Percentiles rank a stretch among this genome's conserved stretches.
These are phyloP conservation scores for Ceratobasidium sp. DNA, from an alignment of 1,284 basidiomycete genomes.

Conservation along the genomic window DNA sequence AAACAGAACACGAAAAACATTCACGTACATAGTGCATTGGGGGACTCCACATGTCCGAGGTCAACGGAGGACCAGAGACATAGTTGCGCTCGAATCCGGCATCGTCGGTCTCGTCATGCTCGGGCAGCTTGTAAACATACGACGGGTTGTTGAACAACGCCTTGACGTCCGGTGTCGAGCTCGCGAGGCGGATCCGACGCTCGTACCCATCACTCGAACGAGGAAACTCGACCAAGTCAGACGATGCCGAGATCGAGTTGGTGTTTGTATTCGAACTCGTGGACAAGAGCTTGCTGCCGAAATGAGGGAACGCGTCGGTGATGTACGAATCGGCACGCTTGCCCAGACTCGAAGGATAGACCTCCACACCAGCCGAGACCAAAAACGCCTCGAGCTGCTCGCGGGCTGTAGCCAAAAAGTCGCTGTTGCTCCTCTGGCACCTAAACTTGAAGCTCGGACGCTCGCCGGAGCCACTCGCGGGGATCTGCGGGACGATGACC, in stretches of 20 bases:
- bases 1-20: background rate
- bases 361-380: slow-evolving; percentile 79
- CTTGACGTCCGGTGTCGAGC: slow-evolving; percentile 93
- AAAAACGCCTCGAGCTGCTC: slow-evolving; percentile 95
- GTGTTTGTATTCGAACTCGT: slow-evolving; percentile 62
- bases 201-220: slow-evolving; percentile 73
- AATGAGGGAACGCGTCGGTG: slow-evolving; percentile 94
- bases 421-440: slow-evolving; percentile 92
- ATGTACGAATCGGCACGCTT: slow-evolving; percentile 86
- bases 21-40: slow-evolving; percentile 27
- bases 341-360: slow-evolving; percentile 70
- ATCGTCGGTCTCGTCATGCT: slow-evolving; percentile 61
- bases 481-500: slow-evolving; percentile 79
- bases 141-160: slow-evolving; percentile 85
- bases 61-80: slow-evolving; percentile 32
- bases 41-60: slow-evolving; percentile 33
- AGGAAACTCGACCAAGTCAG: slow-evolving; percentile 39
- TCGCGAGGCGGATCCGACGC: slow-evolving; percentile 79
- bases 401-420: slow-evolving; percentile 87
- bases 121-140: slow-evolving; percentile 77
- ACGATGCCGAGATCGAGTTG: slow-evolving; percentile 21
- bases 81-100: slow-evolving; percentile 51
- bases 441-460: slow-evolving; percentile 92
- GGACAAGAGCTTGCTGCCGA: slow-evolving; percentile 92
- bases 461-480: slow-evolving; percentile 59